Conservation (phyloP, 2,329 filamentous ascomycete species). For the Colletotrichum lini region DNA sequence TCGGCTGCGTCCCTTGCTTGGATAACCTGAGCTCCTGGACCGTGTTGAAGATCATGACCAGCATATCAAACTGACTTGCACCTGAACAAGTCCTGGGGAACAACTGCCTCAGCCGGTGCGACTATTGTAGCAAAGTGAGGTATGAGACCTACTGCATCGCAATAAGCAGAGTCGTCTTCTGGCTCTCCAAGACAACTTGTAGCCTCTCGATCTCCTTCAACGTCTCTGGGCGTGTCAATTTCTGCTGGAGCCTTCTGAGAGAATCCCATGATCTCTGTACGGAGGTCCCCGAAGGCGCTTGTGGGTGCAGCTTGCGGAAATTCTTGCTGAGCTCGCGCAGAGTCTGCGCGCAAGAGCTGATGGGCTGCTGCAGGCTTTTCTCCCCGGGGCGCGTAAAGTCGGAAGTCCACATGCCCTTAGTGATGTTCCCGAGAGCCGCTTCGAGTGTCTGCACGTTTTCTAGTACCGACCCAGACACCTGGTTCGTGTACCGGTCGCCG, state of each 20-base stretch:
- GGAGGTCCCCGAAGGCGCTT: too few relatives aligned
- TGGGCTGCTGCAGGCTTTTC: background rate
- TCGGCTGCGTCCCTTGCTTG: background rate
- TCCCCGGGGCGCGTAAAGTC: background rate
- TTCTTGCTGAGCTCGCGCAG: background rate
- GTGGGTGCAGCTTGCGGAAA: background rate
- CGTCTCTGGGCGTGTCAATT: background rate
- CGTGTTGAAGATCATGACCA: background rate
- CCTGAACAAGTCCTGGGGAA: background rate
- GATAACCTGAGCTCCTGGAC: background rate
- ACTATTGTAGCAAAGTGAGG: too few relatives aligned
- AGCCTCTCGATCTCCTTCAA: slow-evolving; percentile 14
- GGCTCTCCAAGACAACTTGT: slow-evolving; percentile 1
- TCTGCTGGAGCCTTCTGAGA: background rate
- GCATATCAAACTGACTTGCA: background rate
- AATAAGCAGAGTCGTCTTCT: slow-evolving; percentile 12
- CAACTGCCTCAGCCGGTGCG: background rate
- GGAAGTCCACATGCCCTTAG: background rate
- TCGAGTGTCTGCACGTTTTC: background rate
- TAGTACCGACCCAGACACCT: background rate
- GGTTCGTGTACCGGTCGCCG: background rate
- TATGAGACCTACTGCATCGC: slow-evolving; percentile 13
- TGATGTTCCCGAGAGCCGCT: background rate
- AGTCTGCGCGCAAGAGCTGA: background rate
- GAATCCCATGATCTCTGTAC: background rate